These are phyloP conservation scores for Dendrobium chrysotoxum DNA, from an alignment of 106 monocot species.

Conservation along the genomic window DNA sequence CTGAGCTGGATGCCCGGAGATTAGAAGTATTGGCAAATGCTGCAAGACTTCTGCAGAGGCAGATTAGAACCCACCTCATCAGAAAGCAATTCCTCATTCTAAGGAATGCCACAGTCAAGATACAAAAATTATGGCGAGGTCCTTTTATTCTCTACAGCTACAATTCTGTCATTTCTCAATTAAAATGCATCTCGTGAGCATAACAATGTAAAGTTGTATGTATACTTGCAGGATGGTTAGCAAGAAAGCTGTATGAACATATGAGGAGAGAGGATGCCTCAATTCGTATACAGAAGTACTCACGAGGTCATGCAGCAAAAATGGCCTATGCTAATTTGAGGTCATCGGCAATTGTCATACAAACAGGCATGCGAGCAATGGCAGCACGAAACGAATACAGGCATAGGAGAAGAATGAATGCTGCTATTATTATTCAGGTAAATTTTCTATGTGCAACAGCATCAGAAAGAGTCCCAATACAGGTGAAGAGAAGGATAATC, in stretches of 20 bases:
- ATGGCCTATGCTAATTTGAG: constrained; percentile 34
- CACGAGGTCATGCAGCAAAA: constrained; percentile 42
- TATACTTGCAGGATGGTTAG: constrained; percentile 50
- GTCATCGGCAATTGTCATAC: constrained; percentile 56
- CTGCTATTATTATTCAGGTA: constrained; percentile 81
- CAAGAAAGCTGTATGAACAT: constrained; percentile 53
- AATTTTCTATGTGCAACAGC: not conserved
- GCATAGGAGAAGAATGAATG: constrained; percentile 63
- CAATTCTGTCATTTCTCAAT: not conserved
- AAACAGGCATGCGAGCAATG: constrained; percentile 86
- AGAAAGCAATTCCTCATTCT: constrained; percentile 69
- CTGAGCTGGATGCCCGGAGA: constrained; percentile 94
- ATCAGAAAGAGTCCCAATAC: not conserved
- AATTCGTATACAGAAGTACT: constrained; percentile 80
- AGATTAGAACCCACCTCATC: constrained; percentile 73
- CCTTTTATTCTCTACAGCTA: not conserved
- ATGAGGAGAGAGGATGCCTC: constrained; percentile 86
- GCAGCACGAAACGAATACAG: constrained; percentile 73
- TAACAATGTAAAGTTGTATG: not conserved
- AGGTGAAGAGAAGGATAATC: not conserved
- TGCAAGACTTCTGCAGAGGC: constrained; percentile 71
- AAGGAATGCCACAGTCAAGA: constrained; percentile 41
- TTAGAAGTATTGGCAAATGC: constrained; percentile 86
- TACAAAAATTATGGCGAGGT: constrained; percentile 91
- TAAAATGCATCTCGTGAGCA: not conserved